Base-by-base conservation (phyloP, 768 basidiomycete genomes). In the Trametes elegans region DNA sequence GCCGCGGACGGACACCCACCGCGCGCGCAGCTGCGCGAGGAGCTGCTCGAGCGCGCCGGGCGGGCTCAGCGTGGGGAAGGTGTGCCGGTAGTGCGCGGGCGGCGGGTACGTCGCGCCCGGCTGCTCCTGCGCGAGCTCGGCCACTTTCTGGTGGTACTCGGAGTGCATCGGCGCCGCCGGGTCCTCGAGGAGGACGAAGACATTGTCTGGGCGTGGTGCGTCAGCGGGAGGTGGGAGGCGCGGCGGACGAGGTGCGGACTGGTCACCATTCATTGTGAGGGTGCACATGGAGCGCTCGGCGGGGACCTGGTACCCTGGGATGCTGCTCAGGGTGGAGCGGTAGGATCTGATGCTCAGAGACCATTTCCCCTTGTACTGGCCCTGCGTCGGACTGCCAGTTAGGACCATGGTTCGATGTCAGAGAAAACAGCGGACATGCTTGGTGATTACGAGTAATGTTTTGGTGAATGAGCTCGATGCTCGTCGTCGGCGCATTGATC, bases 171-270 rank as follows among this genome's bases (percentile, higher is more conserved):
- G 90, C 9, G 87, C 87, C 9, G 77, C 71, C 29, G 87, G 86
- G 67, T 92, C 89, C 62, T 91, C 90, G 23, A 91, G 71, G 6
- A 85, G 77, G 21, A 90, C 88, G 66, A 90, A 92, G 23, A 88
- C 87, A 61, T 87, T 86, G 40, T 90, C 67, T 68, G n/a, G n/a
- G n/a, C n/a, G n/a, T n/a, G n/a, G n/a, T n/a, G n/a, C n/a, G 55
- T 29, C 8, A 18, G 40, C 1, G 38, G n/a, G 28, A 44, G 18
- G 47, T 29, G 19, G 21, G 27, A 28, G 16, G 47, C 9, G 23
- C 8, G 32, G n/a, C 4, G 5, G 21, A 9, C 7, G 27, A 23
- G 13, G 41, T 38, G 28, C 14, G 7, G 10, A 23, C 18, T 1
- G 36, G 52, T 5, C 26, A 64, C 67, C 82, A 53, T 85, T 82